Evolutionary conservation across 148 eudicot species (phyloP), one percentile per base, ranked within the genome.

Genomic region (Euryodendron excelsum): DNA sequence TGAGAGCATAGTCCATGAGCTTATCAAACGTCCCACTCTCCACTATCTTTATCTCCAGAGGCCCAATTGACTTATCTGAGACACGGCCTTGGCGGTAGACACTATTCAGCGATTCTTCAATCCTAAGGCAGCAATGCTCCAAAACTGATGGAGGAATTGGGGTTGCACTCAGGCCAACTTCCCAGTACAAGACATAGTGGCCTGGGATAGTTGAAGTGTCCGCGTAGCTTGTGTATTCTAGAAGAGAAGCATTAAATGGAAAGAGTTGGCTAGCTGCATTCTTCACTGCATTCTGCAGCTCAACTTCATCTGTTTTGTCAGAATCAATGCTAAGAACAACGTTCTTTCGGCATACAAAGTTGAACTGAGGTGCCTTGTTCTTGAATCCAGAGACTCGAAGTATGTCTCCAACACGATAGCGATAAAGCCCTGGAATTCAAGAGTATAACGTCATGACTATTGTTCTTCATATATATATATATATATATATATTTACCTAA

Each of bases 11-110:
- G 73, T 86, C 88, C 88, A 86, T 86, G 2, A 86, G 82, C 84
- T 77, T 79, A 31, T 86, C 88, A 65, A 83, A 83, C 0, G 86
- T 83, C 50, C 84, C 86, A 2, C 8, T 39, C 47, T 81, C 88
- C 41, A 85, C 88, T 5, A 85, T 74, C 75, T 69, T 85, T 62
- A 85, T 82, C 81, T 85, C 88, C 25, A 86, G 81, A 9, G 88
- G 82, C 10, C 88, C 88, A n/a, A 83, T 83, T 9, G 86, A 80
- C 52, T 80, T 75, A 45, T 78, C 80, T 0, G 63, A 82, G 14
- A 39, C 75, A 1, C 88, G 76, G 28, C 82, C 80, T 69, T 86
- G 88, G 17, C 88, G 79, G 55, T 86, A 86, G 2, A 86, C 86
- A 4, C 77, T 66, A 73, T 80, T 78, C 8, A 86, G 83, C 6